phyloP scores from a whole-genome alignment of 1,139 yeast species.

The Magnusiomyces paraingens region DNA sequence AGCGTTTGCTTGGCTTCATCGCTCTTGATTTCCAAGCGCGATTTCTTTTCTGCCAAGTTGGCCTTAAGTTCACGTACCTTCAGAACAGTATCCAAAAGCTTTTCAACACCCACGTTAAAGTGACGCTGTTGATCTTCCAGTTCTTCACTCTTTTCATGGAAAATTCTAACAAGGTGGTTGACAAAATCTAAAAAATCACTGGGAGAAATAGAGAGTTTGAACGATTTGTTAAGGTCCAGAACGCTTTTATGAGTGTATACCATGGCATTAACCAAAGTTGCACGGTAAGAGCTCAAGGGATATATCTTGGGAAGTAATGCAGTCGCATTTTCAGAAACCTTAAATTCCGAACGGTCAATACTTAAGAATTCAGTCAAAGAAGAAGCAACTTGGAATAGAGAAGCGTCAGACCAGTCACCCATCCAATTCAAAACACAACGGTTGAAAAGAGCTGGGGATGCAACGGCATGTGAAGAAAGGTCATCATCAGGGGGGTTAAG shows the following conservation, averaged over 20 bases:
- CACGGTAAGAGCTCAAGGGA: conserved; percentile 35
- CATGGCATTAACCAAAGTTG: conserved; percentile 44
- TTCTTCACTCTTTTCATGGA: conserved; percentile 40
- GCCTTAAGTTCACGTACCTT: conserved; percentile 58
- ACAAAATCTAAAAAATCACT: conserved; percentile 52
- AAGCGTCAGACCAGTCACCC: conserved; percentile 66
- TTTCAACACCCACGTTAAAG: conserved; percentile 65
- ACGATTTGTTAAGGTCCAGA: conserved; percentile 5
- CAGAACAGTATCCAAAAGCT: conserved; percentile 68
- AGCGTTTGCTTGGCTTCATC: conserved; percentile 65
- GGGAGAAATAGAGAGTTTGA: conserved; percentile 38
- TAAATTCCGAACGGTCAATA: conserved; percentile 43
- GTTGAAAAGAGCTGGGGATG: conserved; percentile 89
- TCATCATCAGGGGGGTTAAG: conserved; percentile 50
- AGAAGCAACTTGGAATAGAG: conserved; percentile 48
- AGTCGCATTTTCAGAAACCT: conserved; percentile 29
- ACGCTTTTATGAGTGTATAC: conserved; percentile 41
- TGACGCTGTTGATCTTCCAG: conserved; percentile 69
- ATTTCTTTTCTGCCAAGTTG: conserved; percentile 49
- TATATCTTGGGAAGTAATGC: conserved; percentile 18
- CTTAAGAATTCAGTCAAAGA: conserved; percentile 44
- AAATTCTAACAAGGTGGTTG: conserved; percentile 42
- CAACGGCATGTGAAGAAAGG: conserved; percentile 41
- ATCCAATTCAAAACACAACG: conserved; percentile 87
- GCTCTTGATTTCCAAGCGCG: conserved; percentile 49